Evolutionary conservation across 768 basidiomycete genomes (phyloP).

Genomic region (Mycena polygramma): DNA sequence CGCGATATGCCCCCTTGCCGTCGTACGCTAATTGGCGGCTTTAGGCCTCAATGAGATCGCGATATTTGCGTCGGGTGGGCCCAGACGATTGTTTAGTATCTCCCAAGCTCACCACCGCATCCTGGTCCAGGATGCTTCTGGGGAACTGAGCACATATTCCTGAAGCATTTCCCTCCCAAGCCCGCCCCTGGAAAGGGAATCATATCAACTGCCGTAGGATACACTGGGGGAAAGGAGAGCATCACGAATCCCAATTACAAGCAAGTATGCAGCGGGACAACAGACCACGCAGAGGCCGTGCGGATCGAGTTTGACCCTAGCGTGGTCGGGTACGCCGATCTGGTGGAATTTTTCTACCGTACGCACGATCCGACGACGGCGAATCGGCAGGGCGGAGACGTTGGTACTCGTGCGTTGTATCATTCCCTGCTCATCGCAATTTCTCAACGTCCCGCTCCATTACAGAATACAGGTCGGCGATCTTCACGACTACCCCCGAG

Average conservation of each 20-base stretch:
- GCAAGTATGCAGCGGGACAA: slow-evolving; percentile 74
- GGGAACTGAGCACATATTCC: slow-evolving; percentile 75
- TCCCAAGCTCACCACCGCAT: neutral
- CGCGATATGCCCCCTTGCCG: neutral
- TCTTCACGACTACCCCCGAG: slow-evolving; percentile 73
- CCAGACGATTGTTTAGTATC: too few relatives aligned
- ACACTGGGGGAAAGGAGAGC: slow-evolving; percentile 64
- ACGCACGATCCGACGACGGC: slow-evolving; percentile 81
- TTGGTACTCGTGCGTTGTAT: slow-evolving; percentile 67
- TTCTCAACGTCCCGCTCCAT: too few relatives aligned
- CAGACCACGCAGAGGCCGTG: slow-evolving; percentile 80
- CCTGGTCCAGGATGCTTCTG: slow-evolving; percentile 65
- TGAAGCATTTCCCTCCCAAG: slow-evolving; percentile 66
- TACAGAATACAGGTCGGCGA: slow-evolving; percentile 82
- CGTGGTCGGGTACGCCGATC: slow-evolving; percentile 76
- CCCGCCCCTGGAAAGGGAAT: slow-evolving; percentile 63
- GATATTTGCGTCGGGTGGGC: slow-evolving; percentile 36
- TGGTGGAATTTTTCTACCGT: slow-evolving; percentile 85
- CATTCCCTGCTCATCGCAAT: too few relatives aligned
- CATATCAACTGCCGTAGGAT: slow-evolving; percentile 68
- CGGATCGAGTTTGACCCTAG: slow-evolving; percentile 76
- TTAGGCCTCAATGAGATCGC: slow-evolving; percentile 28
- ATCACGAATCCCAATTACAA: slow-evolving; percentile 64
- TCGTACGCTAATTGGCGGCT: neutral
- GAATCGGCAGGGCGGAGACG: slow-evolving; percentile 73